Evolutionary conservation across 306 rosid species (phyloP).

Genomic region (Quercus alba): DNA sequence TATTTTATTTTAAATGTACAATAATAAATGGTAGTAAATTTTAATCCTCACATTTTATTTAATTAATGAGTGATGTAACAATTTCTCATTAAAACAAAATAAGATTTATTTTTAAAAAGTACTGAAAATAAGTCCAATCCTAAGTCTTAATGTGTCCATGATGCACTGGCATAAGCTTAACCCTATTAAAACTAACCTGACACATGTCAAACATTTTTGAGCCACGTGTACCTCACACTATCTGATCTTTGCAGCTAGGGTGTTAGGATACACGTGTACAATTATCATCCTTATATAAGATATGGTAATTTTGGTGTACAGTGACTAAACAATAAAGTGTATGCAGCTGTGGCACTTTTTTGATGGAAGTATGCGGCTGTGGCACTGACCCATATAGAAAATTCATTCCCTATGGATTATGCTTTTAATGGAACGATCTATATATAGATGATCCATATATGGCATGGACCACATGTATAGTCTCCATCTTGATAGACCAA

Average conservation of each 20-base stretch:
- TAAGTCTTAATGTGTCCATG: accelerated
- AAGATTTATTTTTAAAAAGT: no score
- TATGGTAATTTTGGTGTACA: background rate
- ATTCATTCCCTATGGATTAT: background rate
- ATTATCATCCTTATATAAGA: background rate
- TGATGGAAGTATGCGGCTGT: background rate
- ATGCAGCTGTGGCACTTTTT: background rate
- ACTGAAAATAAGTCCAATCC: accelerated
- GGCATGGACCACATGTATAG: background rate
- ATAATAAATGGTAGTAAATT: no score
- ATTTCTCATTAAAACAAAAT: no score
- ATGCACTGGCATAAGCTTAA: no score
- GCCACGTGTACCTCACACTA: background rate
- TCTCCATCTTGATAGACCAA: constrained; percentile 11
- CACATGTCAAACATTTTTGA: background rate
- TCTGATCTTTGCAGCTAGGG: background rate
- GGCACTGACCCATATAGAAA: background rate
- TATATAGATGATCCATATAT: background rate
- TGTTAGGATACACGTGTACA: background rate
- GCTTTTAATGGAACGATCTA: background rate
- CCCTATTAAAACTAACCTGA: background rate
- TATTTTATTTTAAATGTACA: no score
- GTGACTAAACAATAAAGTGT: background rate
- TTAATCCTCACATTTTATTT: no score
- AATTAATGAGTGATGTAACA: accelerated